Evolutionary conservation across 2,329 filamentous ascomycete genomes (phyloP), one percentile per base, ranked within the genome.

Genomic region (Alternaria infectoria): DNA sequence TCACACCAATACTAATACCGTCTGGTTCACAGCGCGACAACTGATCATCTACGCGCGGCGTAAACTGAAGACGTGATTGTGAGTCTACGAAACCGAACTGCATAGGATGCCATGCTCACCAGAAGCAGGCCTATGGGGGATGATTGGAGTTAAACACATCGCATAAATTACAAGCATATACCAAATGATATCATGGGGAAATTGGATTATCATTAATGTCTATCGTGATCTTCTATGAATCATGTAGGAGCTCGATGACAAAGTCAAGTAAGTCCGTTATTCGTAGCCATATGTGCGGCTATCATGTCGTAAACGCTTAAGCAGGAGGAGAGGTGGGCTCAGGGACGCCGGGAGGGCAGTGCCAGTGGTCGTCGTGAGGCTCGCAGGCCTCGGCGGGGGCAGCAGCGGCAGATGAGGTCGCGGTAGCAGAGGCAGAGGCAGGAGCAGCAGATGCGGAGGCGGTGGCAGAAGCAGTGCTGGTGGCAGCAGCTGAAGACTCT

Each of bases 331-430:
- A 64, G 19, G 66, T 69, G 15, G 71, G 71, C 66, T 69, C 65
- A 45, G 71, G 67, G 8, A 73, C 71, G n/a, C 71, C 71, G 45
- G 71, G 61, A 46, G 71, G 69, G 57, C 71, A 73, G 46, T 73
- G 71, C 71, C 70, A 72, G 63, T 74, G 70, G 66, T 74, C 70
- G 2, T 65, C 67, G 32, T 73, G 71, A 26, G 70, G 71, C 21
- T 69, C 69, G 40, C 70, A 74, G 11, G 65, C 60, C 55, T 65
- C 55, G n/a, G 56, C 49, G 17, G 62, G 62, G 4, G 32, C 55
- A 23, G 62, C 52, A 23, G 57, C 51, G 17, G 60, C 54, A 25
- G 56, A 51, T 4, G 56, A 51, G 8, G 62, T 52, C 6, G 51
- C 45, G 4, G 61, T 15, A 32, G 54, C 54, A 32, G 52, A 61